Percentiles rank a stretch among this genome's conserved stretches.
Conservation (phyloP, 2,329 filamentous ascomycete species). For the Celoporthe dispersa region DNA sequence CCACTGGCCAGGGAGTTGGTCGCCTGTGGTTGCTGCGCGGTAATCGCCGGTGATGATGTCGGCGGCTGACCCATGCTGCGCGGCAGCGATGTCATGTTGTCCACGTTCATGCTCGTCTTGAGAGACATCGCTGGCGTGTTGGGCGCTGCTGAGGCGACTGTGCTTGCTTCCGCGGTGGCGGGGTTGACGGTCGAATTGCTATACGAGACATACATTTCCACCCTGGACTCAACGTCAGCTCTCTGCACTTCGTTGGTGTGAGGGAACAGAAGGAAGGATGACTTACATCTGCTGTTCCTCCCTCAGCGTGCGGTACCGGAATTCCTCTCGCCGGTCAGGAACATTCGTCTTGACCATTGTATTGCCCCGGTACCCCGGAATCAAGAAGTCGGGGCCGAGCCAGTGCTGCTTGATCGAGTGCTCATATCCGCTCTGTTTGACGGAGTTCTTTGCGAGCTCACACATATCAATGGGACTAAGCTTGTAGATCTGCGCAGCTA, state of each 20-base stretch:
- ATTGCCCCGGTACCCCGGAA: slow-evolving; percentile 83
- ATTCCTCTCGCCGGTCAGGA: slow-evolving; percentile 88
- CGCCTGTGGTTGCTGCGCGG: slow-evolving; percentile 6
- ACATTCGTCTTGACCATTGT: slow-evolving; percentile 96
- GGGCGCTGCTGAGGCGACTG: slow-evolving; percentile 19
- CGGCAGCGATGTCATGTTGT: slow-evolving; percentile 17
- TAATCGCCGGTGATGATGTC: slow-evolving; percentile 22
- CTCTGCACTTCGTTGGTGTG: not conserved
- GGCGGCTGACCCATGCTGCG: slow-evolving; percentile 18
- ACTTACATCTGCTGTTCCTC: slow-evolving; percentile 85
- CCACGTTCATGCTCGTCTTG: slow-evolving; percentile 29
- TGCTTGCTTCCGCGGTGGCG: slow-evolving; percentile 10
- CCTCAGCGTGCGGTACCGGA: slow-evolving; percentile 81
- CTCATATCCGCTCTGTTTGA: slow-evolving; percentile 94
- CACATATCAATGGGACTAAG: slow-evolving; percentile 98
- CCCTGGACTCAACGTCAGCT: slow-evolving; percentile 37
- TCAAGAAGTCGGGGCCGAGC: slow-evolving; percentile 78
- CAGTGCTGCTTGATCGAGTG: slow-evolving; percentile 86
- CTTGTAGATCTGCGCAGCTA: slow-evolving; percentile 98
- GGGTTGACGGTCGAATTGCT: slow-evolving; percentile 30
- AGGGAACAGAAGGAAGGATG: not conserved
- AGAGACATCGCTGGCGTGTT: slow-evolving; percentile 34
- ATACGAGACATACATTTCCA: slow-evolving; percentile 49
- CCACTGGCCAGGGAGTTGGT: slow-evolving; percentile 31
- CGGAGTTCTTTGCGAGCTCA: slow-evolving; percentile 94